phyloP scores from a whole-genome alignment of 768 basidiomycete genomes.

The Candolleomyces aberdarensis region DNA sequence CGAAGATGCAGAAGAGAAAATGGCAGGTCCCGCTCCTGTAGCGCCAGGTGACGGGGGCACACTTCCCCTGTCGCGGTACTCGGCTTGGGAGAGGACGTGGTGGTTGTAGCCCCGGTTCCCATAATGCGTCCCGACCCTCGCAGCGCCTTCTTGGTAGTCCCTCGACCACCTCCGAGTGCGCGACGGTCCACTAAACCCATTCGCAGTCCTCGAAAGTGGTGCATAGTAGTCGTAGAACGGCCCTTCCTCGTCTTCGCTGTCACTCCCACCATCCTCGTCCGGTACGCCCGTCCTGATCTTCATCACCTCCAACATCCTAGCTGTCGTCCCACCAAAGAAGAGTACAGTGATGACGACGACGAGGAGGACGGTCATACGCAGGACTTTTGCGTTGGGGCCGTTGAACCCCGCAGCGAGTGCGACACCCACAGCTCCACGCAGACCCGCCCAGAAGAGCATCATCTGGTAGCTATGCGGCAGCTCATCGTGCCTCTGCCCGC shows the following conservation, averaged over 20 bases:
- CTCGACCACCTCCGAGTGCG: slow-evolving; percentile 36
- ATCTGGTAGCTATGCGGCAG: slow-evolving; percentile 98
- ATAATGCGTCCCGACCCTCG: slow-evolving; percentile 58
- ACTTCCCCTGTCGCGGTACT: slow-evolving; percentile 11
- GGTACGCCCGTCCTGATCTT: slow-evolving; percentile 95
- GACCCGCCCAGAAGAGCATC: slow-evolving; percentile 99
- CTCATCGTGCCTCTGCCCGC: slow-evolving; percentile 86
- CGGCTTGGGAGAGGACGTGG: slow-evolving; percentile 29
- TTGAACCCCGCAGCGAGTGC: slow-evolving; percentile 95
- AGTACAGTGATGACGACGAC: slow-evolving; percentile 95
- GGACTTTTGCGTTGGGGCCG: slow-evolving; percentile 87
- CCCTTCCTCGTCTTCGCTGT: slow-evolving; percentile 49
- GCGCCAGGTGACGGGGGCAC: slow-evolving; percentile 16
- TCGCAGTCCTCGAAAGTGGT: slow-evolving; percentile 4
- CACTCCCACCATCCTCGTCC: slow-evolving; percentile 71
- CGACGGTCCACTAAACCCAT: slow-evolving; percentile 30
- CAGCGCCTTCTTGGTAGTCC: slow-evolving; percentile 43
- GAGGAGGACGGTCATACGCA: slow-evolving; percentile 91
- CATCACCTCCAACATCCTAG: slow-evolving; percentile 94
- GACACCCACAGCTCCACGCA: slow-evolving; percentile 96
- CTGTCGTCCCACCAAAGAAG: slow-evolving; percentile 95
- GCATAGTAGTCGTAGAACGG: slow-evolving; percentile 24
- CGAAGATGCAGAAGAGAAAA: slow-evolving; percentile 71
- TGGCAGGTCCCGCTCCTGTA: slow-evolving; percentile 21
- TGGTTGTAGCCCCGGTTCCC: slow-evolving; percentile 56